phyloP scores from a whole-genome alignment of 2,329 filamentous ascomycete genomes.

The Aspergillus calidoustus region DNA sequence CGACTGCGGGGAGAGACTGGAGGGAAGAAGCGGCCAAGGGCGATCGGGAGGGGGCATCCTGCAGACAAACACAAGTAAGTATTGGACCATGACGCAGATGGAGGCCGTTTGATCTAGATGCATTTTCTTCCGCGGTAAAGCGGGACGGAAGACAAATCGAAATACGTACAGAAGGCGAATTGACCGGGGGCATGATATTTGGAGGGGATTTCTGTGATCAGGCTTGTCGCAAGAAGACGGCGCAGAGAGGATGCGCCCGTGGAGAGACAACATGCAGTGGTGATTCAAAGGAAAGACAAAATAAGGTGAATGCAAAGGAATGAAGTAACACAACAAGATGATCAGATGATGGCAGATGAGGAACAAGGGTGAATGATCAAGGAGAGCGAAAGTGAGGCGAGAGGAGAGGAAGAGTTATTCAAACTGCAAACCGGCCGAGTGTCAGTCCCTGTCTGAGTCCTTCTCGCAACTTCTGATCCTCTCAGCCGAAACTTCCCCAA shows the following conservation, averaged over 20 bases:
- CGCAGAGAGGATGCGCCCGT: slow-evolving; percentile 19
- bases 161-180: slow-evolving; percentile 48
- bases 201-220: background rate
- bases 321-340: background rate
- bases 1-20: slow-evolving; percentile 54
- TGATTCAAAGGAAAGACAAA: background rate
- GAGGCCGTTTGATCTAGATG: slow-evolving; percentile 3
- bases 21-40: slow-evolving; percentile 46
- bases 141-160: slow-evolving; percentile 5
- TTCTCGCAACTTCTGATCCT: slow-evolving; percentile 4
- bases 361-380: background rate
- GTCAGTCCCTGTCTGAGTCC: background rate
- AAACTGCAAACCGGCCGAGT: slow-evolving; percentile 6
- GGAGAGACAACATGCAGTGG: slow-evolving; percentile 12
- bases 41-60: slow-evolving; percentile 25
- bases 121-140: background rate
- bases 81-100: slow-evolving; percentile 1
- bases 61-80: slow-evolving; percentile 11
- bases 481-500: slow-evolving; percentile 2
- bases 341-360: background rate
- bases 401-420: slow-evolving; percentile 1
- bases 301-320: background rate
- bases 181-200: slow-evolving; percentile 47
- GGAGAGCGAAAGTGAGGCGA: slow-evolving; percentile 3
- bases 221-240: slow-evolving; percentile 11